Conservation (phyloP, 2,329 filamentous ascomycete genomes). For the Parafenestella ontariensis region DNA sequence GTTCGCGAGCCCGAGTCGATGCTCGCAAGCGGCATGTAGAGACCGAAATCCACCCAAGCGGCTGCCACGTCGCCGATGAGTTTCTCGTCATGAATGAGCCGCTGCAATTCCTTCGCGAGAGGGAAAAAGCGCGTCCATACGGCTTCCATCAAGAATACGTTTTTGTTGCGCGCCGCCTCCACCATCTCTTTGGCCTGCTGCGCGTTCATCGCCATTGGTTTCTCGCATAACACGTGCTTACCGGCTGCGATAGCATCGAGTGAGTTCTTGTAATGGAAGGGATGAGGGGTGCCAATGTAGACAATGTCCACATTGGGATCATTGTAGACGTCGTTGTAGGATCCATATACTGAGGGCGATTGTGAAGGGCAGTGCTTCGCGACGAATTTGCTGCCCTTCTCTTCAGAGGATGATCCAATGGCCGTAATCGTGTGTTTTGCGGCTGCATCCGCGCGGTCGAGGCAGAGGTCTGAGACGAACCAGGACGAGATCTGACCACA, state of each 20-base stretch:
- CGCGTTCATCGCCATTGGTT: conserved; percentile 82
- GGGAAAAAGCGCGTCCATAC: conserved; percentile 89
- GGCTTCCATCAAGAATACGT: conserved; percentile 54
- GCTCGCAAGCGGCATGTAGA: too few relatives aligned
- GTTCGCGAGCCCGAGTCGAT: too few relatives aligned
- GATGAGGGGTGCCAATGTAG: conserved; percentile 86
- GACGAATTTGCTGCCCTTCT: conserved; percentile 18
- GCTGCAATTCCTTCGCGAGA: conserved; percentile 73
- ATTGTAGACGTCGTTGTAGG: conserved; percentile 76
- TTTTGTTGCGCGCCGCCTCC: conserved; percentile 70
- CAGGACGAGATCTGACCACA: too few relatives aligned
- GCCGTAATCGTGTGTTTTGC: conserved; percentile 21
- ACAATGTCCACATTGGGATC: conserved; percentile 79
- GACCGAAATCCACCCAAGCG: too few relatives aligned
- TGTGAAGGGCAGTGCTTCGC: conserved; percentile 4
- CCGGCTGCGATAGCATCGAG: conserved; percentile 78
- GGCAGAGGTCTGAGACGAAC: conserved; percentile 15
- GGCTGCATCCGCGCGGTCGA: conserved; percentile 10
- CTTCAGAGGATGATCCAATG: conserved; percentile 21
- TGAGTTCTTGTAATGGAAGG: conserved; percentile 85
- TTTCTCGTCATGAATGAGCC: conserved; percentile 61
- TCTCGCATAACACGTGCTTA: conserved; percentile 87
- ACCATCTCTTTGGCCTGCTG: conserved; percentile 75
- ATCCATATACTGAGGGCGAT: conserved; percentile 71
- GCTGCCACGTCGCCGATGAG: conserved; percentile 60